Conservation (phyloP, 176 grass and related monocot species). For the Pontederia paniculata region DNA sequence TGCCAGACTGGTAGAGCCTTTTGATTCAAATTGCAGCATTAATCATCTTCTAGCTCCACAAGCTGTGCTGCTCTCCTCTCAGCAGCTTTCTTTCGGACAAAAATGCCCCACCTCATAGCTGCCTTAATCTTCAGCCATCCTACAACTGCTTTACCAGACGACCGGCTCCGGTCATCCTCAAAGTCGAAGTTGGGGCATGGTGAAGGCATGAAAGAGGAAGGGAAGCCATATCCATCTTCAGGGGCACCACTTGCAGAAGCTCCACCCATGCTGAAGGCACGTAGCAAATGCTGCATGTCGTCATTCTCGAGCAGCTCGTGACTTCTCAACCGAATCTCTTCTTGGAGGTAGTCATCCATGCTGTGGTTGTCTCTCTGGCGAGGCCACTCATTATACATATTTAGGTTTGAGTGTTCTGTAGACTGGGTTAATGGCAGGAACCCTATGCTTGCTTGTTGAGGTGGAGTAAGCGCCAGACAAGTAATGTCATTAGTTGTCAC, state of each 20-base stretch:
- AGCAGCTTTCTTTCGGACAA: constrained; percentile 80
- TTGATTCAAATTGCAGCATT: too few species aligned
- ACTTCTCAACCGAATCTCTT: constrained; percentile 63
- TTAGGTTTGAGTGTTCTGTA: constrained; percentile 27
- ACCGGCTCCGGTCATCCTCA: constrained; percentile 27
- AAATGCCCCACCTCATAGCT: constrained; percentile 92
- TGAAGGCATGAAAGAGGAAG: constrained; percentile 35
- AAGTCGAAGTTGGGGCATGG: constrained; percentile 38
- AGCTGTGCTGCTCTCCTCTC: constrained; percentile 71
- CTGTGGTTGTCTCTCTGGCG: constrained; percentile 21
- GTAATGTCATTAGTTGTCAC: constrained; percentile 28
- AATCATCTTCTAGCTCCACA: constrained; percentile 58
- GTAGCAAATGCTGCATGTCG: constrained; percentile 88
- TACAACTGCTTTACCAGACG: constrained; percentile 84
- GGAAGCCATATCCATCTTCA: constrained; percentile 35
- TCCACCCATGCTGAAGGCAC: constrained; percentile 50
- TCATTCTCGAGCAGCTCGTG: constrained; percentile 79
- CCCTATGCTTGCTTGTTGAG: constrained; percentile 37
- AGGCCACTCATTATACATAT: constrained; percentile 40
- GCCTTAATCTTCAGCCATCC: constrained; percentile 98
- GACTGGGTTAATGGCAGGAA: constrained; percentile 37
- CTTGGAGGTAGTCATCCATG: constrained; percentile 62
- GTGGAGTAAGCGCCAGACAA: constrained; percentile 33
- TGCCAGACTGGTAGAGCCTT: too few species aligned
- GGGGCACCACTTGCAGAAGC: constrained; percentile 19